A percentile compares a stretch with the other conserved stretches of the same genome.
These are phyloP conservation scores for Lecanicillium sp. DNA, from an alignment of 2,329 filamentous ascomycete species.

Conservation along the genomic window DNA sequence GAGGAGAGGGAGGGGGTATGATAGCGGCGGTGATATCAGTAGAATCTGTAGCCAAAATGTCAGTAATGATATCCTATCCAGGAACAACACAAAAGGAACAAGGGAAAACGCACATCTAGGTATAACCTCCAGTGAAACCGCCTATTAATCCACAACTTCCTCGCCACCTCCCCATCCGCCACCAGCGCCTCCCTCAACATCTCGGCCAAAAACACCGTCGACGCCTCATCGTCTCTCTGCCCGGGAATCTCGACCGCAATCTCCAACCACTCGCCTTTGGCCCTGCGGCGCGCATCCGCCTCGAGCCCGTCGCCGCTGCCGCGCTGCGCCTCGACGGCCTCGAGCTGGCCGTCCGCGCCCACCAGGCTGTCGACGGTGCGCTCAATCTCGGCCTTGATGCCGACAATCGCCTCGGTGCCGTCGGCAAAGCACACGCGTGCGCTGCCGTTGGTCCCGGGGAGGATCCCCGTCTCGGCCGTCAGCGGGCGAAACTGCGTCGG, in stretches of 20 bases:
- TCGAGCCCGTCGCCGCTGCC: slow-evolving; percentile 32
- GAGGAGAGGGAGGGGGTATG: slow-evolving; percentile 86
- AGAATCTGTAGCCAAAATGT: slow-evolving; percentile 56
- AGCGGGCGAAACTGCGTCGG: slow-evolving; percentile 85
- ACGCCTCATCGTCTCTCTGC: slow-evolving; percentile 80
- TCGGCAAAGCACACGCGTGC: slow-evolving; percentile 91
- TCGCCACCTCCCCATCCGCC: slow-evolving; percentile 60
- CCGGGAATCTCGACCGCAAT: slow-evolving; percentile 88
- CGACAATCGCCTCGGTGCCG: slow-evolving; percentile 91
- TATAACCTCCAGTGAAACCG: slow-evolving; percentile 96
- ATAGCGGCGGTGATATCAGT: slow-evolving; percentile 84
- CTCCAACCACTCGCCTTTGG: slow-evolving; percentile 70
- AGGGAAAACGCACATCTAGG: slow-evolving; percentile 64
- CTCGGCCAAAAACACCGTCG: slow-evolving; percentile 77
- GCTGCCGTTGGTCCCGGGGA: slow-evolving; percentile 85
- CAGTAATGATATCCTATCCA: slow-evolving; percentile 3
- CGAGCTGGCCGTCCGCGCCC: slow-evolving; percentile 18
- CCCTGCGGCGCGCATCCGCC: slow-evolving; percentile 31
- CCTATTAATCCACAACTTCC: slow-evolving; percentile 75
- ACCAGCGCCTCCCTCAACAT: slow-evolving; percentile 86
- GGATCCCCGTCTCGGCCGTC: slow-evolving; percentile 80
- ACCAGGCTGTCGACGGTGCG: slow-evolving; percentile 40
- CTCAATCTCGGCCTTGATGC: slow-evolving; percentile 91
- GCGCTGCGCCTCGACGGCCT: slow-evolving; percentile 21
- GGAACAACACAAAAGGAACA: not conserved